These are phyloP conservation scores for Pythium chondricola DNA, from an alignment of 352 stramenopile genomes.

Conservation along the genomic window DNA sequence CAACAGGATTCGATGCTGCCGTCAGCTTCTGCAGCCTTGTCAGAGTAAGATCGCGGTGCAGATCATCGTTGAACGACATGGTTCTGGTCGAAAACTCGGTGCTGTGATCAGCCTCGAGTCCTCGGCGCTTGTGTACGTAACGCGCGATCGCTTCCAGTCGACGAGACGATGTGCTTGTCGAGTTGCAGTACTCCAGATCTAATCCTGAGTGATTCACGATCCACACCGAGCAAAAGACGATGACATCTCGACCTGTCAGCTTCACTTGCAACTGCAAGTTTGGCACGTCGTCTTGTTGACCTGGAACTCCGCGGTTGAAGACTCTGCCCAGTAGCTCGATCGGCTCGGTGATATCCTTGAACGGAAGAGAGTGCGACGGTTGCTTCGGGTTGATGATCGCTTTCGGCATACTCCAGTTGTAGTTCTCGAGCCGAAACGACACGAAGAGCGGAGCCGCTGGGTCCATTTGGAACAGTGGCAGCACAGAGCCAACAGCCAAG, in stretches of 20 bases:
- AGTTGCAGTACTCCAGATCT: constrained; percentile 83
- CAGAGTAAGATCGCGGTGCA: constrained; percentile 37
- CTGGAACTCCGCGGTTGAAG: constrained; percentile 61
- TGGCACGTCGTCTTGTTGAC: constrained; percentile 71
- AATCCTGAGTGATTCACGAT: constrained; percentile 85
- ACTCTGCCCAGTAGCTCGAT: constrained; percentile 58
- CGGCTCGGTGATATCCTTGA: constrained; percentile 72
- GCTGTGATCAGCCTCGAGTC: constrained; percentile 35
- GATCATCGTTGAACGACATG: constrained; percentile 55
- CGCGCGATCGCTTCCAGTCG: constrained; percentile 58
- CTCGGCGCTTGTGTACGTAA: constrained; percentile 64
- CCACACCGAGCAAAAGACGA: constrained; percentile 86
- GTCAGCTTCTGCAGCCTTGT: constrained; percentile 73
- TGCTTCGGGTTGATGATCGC: constrained; percentile 73
- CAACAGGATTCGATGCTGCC: constrained; percentile 67
- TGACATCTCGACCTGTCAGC: constrained; percentile 63
- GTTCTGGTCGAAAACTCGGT: constrained; percentile 55
- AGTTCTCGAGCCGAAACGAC: constrained; percentile 84
- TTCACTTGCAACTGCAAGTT: constrained; percentile 84
- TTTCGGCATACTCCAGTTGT: constrained; percentile 81
- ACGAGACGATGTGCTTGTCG: constrained; percentile 61
- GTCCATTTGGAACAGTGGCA: constrained; percentile 84
- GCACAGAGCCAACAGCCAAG: constrained; percentile 72
- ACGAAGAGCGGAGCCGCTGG: constrained; percentile 54
- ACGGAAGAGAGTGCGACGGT: constrained; percentile 59